Evolutionary conservation across 2,329 filamentous ascomycete species (phyloP), one percentile per base, ranked within the genome.

Genomic region (Exophiala dermatitidis): DNA sequence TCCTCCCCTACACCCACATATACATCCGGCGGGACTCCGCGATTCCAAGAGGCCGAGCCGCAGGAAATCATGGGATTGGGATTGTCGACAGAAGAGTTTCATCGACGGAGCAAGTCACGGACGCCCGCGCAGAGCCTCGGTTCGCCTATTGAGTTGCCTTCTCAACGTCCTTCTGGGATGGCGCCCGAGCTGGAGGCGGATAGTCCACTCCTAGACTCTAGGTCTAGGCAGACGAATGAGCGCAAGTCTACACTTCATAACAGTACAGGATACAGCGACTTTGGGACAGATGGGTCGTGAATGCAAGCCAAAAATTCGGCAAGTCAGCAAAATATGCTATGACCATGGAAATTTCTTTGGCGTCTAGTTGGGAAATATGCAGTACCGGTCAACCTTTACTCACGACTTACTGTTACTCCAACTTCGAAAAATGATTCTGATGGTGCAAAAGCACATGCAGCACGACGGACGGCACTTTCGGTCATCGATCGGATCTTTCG

Each of bases 1-100:
- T 51, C 45, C 10, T 54, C 57, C 7, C 45, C 48, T 9, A 51
- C 51, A 5, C 53, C 57, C 1, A 46, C 57, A 10, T 59, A 54
- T 48, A 30, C 46, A 5, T 48, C 53, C 6, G 33, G 37, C 6
- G 30, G 33, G n/a, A 32, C 36, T 8, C 10, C n/a, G n/a, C 53
- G 48, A 28, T 8, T 28, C 3, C 50, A 52, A n/a, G 46, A 53
- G 7, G 38, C 42, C 7, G 57, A 53, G 26, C 53, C 57, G 9
- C 53, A 54, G 33, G 57, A 59, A 42, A 56, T 59, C 19, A 56
- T 59, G 53, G 53, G 57, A 9, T 12, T 52, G 26, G 53, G 53
- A 6, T 31, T 59, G 34, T 54, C 47, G 7, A 9, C 33, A 36
- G 53, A 52, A 12, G 52, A 59, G 37, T 59, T 52, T 49, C 50